Percentiles rank a stretch among this genome's conserved stretches.
phyloP scores from a whole-genome alignment of 2,329 filamentous ascomycete genomes.

The Ophiostoma sp. region DNA sequence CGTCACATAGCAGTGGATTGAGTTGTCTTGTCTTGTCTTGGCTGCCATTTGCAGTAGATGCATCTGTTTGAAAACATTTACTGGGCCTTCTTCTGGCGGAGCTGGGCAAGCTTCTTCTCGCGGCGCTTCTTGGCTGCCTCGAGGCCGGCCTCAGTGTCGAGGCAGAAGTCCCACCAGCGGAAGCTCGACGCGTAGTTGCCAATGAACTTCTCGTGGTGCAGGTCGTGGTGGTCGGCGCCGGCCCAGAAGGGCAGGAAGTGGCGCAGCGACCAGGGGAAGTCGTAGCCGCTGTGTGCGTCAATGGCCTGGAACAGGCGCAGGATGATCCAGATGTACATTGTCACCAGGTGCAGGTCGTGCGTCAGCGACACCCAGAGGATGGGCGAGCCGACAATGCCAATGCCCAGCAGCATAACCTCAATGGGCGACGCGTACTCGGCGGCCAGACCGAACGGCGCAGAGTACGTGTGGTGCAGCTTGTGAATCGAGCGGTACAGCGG shows the following conservation, averaged over 20 bases:
- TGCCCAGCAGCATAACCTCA: conserved; percentile 90
- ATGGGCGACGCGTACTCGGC: conserved; percentile 98
- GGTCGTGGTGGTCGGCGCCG: conserved; percentile 92
- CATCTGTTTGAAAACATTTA: conserved; percentile 39
- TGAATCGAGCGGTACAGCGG: conserved; percentile 95
- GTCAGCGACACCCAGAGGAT: conserved; percentile 82
- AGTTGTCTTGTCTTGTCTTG: too few species aligned
- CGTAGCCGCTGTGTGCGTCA: conserved; percentile 95
- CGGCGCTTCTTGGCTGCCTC: conserved; percentile 83
- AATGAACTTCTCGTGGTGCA: conserved; percentile 97
- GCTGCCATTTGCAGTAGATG: neutral
- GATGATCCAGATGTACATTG: conserved; percentile 97
- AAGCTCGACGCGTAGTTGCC: conserved; percentile 98
- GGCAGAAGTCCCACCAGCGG: conserved; percentile 95
- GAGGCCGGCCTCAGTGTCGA: conserved; percentile 90
- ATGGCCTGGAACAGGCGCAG: conserved; percentile 95
- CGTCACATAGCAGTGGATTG: neutral
- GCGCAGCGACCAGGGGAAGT: conserved; percentile 96
- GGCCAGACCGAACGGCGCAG: conserved; percentile 91
- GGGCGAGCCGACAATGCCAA: conserved; percentile 80
- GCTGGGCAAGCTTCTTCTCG: conserved; percentile 69
- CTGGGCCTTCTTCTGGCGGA: conserved; percentile 68
- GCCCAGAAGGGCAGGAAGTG: conserved; percentile 96
- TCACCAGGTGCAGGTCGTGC: conserved; percentile 86
- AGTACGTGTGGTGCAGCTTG: conserved; percentile 99